Evolutionary conservation across 2,329 filamentous ascomycete species (phyloP).

Genomic region (Sporothrix mexicana): DNA sequence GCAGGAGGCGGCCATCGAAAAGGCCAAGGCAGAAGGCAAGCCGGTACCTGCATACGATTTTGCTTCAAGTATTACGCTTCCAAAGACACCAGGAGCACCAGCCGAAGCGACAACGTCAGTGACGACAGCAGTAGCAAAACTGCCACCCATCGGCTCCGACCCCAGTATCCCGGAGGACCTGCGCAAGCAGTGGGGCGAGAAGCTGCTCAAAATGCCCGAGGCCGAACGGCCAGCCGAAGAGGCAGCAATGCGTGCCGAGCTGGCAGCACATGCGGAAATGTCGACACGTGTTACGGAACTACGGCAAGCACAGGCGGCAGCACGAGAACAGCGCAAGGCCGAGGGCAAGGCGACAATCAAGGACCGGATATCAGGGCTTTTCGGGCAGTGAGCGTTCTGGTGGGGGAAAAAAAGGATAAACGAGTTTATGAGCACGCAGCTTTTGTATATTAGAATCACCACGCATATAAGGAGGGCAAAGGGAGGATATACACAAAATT

Average conservation of each 20-base stretch:
- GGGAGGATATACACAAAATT: background rate
- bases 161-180: slow-evolving; percentile 53
- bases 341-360: slow-evolving; percentile 57
- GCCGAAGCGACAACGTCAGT: slow-evolving; percentile 24
- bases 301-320: slow-evolving; percentile 61
- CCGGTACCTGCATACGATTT: slow-evolving; percentile 52
- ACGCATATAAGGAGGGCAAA: slow-evolving; percentile 18
- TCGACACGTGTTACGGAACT: slow-evolving; percentile 60
- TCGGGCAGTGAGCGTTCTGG: slow-evolving; percentile 35
- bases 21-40: slow-evolving; percentile 67
- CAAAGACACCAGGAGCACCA: slow-evolving; percentile 38
- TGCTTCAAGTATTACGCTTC: slow-evolving; percentile 57
- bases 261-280: slow-evolving; percentile 65
- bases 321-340: slow-evolving; percentile 61
- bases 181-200: slow-evolving; percentile 58
- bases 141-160: slow-evolving; percentile 9
- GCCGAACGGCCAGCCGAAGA: slow-evolving; percentile 67
- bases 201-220: slow-evolving; percentile 62
- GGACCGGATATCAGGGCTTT: slow-evolving; percentile 49
- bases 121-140: slow-evolving; percentile 25
- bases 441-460: slow-evolving; percentile 32
- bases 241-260: slow-evolving; percentile 67
- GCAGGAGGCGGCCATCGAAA: slow-evolving; percentile 77
- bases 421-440: slow-evolving; percentile 21
- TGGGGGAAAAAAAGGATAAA: background rate